Evolutionary conservation across 2,329 filamentous ascomycete genomes (phyloP).

Genomic region (Fusarium buxicola): DNA sequence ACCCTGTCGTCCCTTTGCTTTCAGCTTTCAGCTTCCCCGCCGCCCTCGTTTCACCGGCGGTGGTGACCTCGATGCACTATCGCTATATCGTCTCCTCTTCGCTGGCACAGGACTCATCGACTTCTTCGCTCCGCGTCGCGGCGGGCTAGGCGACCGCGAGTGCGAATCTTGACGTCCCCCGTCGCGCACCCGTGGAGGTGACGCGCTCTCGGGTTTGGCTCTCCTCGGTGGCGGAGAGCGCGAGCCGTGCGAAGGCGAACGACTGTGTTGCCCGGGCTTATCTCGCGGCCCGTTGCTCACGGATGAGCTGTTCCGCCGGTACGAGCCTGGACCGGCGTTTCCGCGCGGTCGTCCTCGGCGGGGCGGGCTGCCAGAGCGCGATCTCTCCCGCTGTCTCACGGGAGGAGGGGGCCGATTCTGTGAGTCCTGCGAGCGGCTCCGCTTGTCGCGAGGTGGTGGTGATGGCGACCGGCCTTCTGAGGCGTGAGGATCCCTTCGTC

Average conservation of each 20-base stretch:
- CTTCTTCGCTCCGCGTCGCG: slow-evolving; percentile 28
- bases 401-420: slow-evolving; percentile 41
- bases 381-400: slow-evolving; percentile 35
- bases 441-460: slow-evolving; percentile 32
- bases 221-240: slow-evolving; percentile 45
- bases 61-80: slow-evolving; percentile 49
- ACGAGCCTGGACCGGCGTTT: slow-evolving; percentile 28
- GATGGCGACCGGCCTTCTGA: slow-evolving; percentile 41
- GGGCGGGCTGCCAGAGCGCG: slow-evolving; percentile 38
- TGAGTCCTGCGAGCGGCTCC: slow-evolving; percentile 41
- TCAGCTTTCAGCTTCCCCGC: slow-evolving; percentile 39
- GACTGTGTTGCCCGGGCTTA: slow-evolving; percentile 40
- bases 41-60: slow-evolving; percentile 49
- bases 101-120: slow-evolving; percentile 44
- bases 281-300: slow-evolving; percentile 46
- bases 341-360: slow-evolving; percentile 40
- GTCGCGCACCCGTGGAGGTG: slow-evolving; percentile 37
- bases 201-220: slow-evolving; percentile 32
- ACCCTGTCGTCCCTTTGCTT: not conserved
- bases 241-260: slow-evolving; percentile 50
- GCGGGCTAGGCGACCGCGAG: slow-evolving; percentile 42
- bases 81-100: slow-evolving; percentile 49
- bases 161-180: slow-evolving; percentile 40
- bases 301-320: slow-evolving; percentile 51
- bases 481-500: slow-evolving; percentile 35